Base-by-base conservation (phyloP, 345 rosid genomes). In the Salix koriyanagi region DNA sequence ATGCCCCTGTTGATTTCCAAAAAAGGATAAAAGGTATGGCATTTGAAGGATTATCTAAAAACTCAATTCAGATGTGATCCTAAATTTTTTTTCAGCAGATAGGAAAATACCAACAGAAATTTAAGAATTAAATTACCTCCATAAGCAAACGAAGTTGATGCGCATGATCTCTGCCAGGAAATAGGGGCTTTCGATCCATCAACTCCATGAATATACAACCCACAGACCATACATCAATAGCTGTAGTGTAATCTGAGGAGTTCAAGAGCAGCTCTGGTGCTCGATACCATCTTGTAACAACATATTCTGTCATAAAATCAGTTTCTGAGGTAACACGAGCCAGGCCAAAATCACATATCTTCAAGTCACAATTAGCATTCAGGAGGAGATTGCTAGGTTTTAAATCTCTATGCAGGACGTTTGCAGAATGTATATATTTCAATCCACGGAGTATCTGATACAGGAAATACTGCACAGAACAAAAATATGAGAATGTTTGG, bases 211-310 rank as follows among this genome's bases (percentile, higher is more conserved):
- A 95, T 72, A 95, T 85, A 77, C 99, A 95, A 50, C 99, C 98
- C 44, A 94, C 99, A 61, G 98, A 94, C 99, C 99, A 96, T 26
- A 96, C 93, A 88, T 96, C 99, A 71, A 96, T 96, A 18, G 99
- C 96, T 60, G 92, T 84, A 16, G 96, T 93, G 71, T 93, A 95
- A 76, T 89, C 91, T 72, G 89, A 87, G 39, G 97, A 91, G 84
- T 89, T 88, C 70, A 95, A 77, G 64, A 95, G 72, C 79, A 95
- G 89, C 83, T 95, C 99, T 4, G 99, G 99, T 65, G 99, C 93
- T 12, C 99, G 92, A 77, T 96, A 96, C 99, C 99, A 96, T 79
- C 99, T 92, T 21, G 97, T 96, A 79, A 96, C 97, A 68, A 96
- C 98, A 80, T 93, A 90, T 69, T 91, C 92, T 42, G 93, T 93